Percentiles rank a stretch among this genome's conserved stretches.
phyloP scores from a whole-genome alignment of 139 green algal genomes.

The Medakamo hakoo region DNA sequence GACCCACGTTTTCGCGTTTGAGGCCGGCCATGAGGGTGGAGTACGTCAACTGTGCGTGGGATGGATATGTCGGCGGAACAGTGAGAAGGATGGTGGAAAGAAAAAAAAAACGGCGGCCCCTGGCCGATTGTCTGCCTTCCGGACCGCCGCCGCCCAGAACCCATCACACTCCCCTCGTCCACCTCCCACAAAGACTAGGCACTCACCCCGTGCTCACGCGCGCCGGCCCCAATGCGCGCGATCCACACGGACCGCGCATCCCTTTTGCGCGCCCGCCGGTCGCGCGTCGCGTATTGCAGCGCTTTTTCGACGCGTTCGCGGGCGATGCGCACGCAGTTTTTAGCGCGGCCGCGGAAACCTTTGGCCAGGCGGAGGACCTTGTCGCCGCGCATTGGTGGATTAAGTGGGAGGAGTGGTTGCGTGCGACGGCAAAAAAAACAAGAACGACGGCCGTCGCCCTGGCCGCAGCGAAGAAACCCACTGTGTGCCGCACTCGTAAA shows the following conservation, averaged over 20 bases:
- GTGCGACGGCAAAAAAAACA: no score
- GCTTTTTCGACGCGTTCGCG: slow-evolving; percentile 74
- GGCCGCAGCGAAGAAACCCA: no score
- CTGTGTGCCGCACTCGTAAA: no score
- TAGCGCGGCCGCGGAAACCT: slow-evolving; percentile 70
- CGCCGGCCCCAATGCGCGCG: slow-evolving; percentile 69
- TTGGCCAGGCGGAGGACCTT: slow-evolving; percentile 40
- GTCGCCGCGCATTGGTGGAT: no score
- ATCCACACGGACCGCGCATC: slow-evolving; percentile 84
- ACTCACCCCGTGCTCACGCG: slow-evolving; percentile 70
- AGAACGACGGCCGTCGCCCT: no score
- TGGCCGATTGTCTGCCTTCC: neutral
- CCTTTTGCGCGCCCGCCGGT: slow-evolving; percentile 78
- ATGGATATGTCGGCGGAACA: neutral
- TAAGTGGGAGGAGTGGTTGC: neutral
- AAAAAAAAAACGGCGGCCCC: neutral
- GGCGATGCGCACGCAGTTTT: slow-evolving; percentile 82
- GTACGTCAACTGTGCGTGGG: slow-evolving; percentile 65
- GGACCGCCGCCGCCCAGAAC: neutral
- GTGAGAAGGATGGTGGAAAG: neutral
- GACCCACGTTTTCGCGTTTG: slow-evolving; percentile 62
- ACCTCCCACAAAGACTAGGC: neutral
- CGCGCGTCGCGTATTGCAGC: slow-evolving; percentile 76
- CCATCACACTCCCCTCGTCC: neutral
- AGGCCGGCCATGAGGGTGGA: slow-evolving; percentile 70